phyloP scores from a whole-genome alignment of 345 rosid genomes.

The Gossypium anomalum region DNA sequence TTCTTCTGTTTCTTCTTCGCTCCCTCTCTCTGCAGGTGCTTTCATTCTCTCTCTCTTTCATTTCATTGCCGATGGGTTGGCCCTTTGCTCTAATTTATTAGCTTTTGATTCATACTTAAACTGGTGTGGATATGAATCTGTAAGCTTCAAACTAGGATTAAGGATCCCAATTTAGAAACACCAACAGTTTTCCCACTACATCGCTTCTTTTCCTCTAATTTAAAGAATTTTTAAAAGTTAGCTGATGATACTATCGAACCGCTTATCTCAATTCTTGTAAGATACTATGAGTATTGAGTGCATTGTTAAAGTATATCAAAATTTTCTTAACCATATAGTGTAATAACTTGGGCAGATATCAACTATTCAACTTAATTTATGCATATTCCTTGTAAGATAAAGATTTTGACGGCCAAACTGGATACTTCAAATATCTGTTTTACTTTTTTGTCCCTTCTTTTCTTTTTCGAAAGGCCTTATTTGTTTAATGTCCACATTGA shows the following conservation, averaged over 20 bases:
- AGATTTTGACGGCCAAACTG: background rate
- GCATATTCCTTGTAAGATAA: background rate
- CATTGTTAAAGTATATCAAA: background rate
- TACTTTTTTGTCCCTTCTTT: background rate
- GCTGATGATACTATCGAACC: background rate
- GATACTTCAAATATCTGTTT: background rate
- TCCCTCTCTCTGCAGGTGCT: conserved; percentile 32
- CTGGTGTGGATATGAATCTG: background rate
- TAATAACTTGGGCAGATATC: background rate
- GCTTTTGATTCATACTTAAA: background rate
- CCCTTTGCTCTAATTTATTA: background rate
- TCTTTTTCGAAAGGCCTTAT: background rate
- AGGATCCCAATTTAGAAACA: background rate
- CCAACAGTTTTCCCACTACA: no score
- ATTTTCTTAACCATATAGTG: background rate
- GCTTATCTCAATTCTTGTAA: background rate
- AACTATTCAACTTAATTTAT: background rate
- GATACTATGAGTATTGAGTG: background rate
- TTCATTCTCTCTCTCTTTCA: background rate
- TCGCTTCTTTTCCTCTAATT: background rate
- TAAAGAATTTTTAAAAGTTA: background rate
- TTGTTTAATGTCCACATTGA: background rate
- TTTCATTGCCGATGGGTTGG: background rate
- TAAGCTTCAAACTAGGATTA: background rate
- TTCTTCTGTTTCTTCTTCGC: conserved; percentile 19